Evolutionary conservation across 257 asterid species (phyloP), one percentile per base, ranked within the genome.

Genomic region (Striga asiatica): DNA sequence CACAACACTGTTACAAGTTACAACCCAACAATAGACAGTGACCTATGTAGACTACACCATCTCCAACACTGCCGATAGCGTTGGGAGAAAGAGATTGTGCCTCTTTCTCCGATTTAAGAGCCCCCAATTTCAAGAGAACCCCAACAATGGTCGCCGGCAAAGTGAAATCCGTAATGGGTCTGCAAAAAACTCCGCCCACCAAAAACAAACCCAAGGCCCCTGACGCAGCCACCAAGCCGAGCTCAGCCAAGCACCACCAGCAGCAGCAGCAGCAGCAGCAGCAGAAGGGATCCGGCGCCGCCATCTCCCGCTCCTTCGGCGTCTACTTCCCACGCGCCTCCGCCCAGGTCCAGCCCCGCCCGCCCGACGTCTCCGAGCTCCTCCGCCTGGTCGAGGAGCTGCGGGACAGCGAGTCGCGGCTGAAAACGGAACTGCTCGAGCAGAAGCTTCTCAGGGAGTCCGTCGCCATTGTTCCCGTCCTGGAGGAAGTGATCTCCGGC

Each of bases 301-400:
- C 50, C 1, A 75, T 84, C 71, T 71, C 95, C 0, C 94, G 96
- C 32, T 74, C 95, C 8, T 84, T 84, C 48, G 86, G 91, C 14
- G 85, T 39, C 12, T 79, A 89, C 55, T 89, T 86, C 64, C 98
- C 95, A 17, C 93, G 96, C 68, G 62, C 95, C 18, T 86, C 98
- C 25, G 83, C 95, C 0, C 96, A 89, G 18, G 98, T 89, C 41
- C 98, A 83, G 77, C 98, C 98, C 10, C 88, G 96, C 19, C 96
- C 89, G 1, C 91, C 92, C 14, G 95, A 84, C 70, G 88, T 67
- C 22, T 31, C 84, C 12, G 98, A 91, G 42, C 98, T 91, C 35
- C 72, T 77, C 54, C 93, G 80, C 11, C 70, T 82, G 32, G 94
- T 89, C 6, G 93, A 89, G 14, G 83, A 80, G 28, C 37, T 89